Conservation (phyloP, 2,329 filamentous ascomycete genomes). For the Intubia oerlemansii region DNA sequence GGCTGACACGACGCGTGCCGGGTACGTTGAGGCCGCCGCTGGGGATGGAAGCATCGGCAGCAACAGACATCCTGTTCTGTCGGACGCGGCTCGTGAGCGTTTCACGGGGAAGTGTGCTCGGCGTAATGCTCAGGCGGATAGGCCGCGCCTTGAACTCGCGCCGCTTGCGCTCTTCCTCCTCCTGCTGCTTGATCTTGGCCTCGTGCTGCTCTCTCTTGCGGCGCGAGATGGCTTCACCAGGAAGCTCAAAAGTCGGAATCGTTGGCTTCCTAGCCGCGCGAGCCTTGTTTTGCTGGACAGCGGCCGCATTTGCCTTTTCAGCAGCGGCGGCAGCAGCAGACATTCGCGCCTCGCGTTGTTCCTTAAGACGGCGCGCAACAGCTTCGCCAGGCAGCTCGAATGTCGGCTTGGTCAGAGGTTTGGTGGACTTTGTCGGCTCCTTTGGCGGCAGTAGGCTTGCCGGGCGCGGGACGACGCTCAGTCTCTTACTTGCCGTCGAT, state of each 20-base stretch:
- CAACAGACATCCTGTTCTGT: slow-evolving; percentile 17
- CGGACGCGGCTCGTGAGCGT: slow-evolving; percentile 35
- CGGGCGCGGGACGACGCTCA: slow-evolving; percentile 13
- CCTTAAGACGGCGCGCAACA: slow-evolving; percentile 32
- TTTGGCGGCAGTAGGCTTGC: slow-evolving; percentile 24
- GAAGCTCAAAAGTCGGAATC: slow-evolving; percentile 37
- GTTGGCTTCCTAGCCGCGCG: slow-evolving; percentile 27
- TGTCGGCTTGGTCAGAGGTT: slow-evolving; percentile 28
- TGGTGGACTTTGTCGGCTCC: slow-evolving; percentile 27
- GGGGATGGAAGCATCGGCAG: not conserved
- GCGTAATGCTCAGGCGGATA: slow-evolving; percentile 21
- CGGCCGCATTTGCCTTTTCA: slow-evolving; percentile 3
- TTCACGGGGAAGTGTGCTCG: slow-evolving; percentile 26
- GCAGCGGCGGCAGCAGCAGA: slow-evolving; percentile 10
- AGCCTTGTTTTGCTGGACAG: slow-evolving; percentile 19
- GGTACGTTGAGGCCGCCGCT: slow-evolving; percentile 1
- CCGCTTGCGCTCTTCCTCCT: slow-evolving; percentile 36
- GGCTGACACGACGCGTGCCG: slow-evolving; percentile 1
- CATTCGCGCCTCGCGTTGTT: slow-evolving; percentile 34
- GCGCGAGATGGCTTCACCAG: slow-evolving; percentile 37
- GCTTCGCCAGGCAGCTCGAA: slow-evolving; percentile 45
- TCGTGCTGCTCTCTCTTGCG: slow-evolving; percentile 34
- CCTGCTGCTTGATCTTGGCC: slow-evolving; percentile 30
- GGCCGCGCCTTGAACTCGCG: slow-evolving; percentile 44
- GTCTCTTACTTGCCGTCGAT: slow-evolving; percentile 10